These are phyloP conservation scores for Boletus barrowsii DNA, from an alignment of 768 basidiomycete species.

Conservation along the genomic window DNA sequence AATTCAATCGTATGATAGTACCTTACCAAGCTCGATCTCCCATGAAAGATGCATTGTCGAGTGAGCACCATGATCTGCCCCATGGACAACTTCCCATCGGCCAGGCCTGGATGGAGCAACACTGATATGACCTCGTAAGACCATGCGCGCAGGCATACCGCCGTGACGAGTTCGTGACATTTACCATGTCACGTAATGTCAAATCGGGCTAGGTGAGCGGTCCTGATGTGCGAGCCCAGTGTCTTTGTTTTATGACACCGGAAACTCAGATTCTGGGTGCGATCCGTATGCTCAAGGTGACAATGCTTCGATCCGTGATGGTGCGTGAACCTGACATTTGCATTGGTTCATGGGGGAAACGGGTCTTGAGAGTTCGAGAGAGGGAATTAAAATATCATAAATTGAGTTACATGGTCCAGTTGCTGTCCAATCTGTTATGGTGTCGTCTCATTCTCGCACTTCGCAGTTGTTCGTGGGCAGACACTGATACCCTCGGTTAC, in stretches of 20 bases:
- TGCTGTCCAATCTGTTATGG: slow-evolving; percentile 57
- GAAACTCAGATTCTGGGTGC: slow-evolving; percentile 64
- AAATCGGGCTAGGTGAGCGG: no score
- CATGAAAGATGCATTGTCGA: no score
- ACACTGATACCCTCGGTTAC: slow-evolving; percentile 79
- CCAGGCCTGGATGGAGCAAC: no score
- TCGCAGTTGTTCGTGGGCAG: slow-evolving; percentile 66
- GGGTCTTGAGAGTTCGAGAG: slow-evolving; percentile 67
- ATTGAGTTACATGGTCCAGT: slow-evolving; percentile 85
- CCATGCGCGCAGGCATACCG: no score
- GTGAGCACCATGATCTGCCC: no score
- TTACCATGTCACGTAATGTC: no score
- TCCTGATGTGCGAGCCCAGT: no score
- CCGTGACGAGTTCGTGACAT: no score
- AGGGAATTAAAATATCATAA: slow-evolving; percentile 83
- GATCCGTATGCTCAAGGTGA: slow-evolving; percentile 83
- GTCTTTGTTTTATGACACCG: not conserved
- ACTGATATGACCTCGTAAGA: no score
- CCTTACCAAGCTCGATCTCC: no score
- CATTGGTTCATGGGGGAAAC: slow-evolving; percentile 84
- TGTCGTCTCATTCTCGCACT: slow-evolving; percentile 72
- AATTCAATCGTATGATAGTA: no score
- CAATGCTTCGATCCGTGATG: not conserved
- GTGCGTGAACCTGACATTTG: not conserved
- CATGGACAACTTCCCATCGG: no score